Base-by-base conservation (phyloP, 23 red algal species). In the Gracilariopsis chorda region DNA sequence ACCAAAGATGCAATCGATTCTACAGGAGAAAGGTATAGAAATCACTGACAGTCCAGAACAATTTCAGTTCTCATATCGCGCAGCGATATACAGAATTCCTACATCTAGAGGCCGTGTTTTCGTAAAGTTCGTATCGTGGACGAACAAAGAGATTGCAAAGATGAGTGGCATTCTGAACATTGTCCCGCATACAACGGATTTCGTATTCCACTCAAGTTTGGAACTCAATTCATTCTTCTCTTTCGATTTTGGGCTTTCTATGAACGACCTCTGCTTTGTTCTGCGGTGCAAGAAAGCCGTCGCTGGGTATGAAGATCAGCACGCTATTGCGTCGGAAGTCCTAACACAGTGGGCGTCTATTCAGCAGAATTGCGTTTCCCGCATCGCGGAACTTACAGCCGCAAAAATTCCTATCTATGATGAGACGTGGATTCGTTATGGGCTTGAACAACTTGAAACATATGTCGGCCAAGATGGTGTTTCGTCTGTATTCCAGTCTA, bases 61-160 rank as follows among this genome's bases (percentile, higher is more conserved):
- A 23, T 61, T 61, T 61, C 56, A 61, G 56, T 61, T 61, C 56
- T 61, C 56, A 61, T 61, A 61, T 61, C 56, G 56, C 56, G 56
- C 56, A 14, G n/a, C 8, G 10, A 61, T 61, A 61, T 61, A 61
- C 56, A 9, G 56, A 21, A 14, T 61, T 61, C 56, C 5, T 61
- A 23, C 8, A 61, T 61, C 56, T 23, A 61, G 56, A 61, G 56
- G 56, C n/a, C 56, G 9, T 61, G 56, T 61, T 8, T 61, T 14
- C n/a, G 56, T 61, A 19, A 61, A 61, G 56, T 61, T 61, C n/a
- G 8, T 61, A 21, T 61, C 56, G 56, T 27, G 20, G 8, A 61
- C 56, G 56, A 61, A 61, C 56, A 14, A 61, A 61, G 56, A 61
- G n/a, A 14, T 61, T 61, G 8, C 10, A 27, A 61, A 61, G 56